Evolutionary conservation across 495 filamentous ascomycete species (phyloP).

Genomic region (Lophium mytilinum): DNA sequence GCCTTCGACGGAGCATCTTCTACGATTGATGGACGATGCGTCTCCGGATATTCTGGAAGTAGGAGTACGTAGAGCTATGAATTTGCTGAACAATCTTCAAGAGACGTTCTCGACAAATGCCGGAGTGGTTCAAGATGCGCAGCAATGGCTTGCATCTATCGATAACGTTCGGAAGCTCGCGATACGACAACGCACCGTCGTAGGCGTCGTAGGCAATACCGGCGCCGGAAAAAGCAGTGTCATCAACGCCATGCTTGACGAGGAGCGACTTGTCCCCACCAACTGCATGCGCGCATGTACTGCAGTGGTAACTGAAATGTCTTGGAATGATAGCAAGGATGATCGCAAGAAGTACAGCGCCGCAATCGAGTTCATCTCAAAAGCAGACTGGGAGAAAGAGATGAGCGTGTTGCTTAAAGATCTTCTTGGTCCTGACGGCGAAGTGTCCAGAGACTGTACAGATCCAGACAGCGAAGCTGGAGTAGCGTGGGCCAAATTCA

Average conservation of each 20-base stretch:
- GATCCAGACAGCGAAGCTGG: conserved; percentile 46
- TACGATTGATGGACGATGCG: conserved; percentile 26
- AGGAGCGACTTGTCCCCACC: conserved; percentile 43
- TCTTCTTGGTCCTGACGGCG: conserved; percentile 40
- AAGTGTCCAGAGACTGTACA: conserved; percentile 38
- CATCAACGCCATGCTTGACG: conserved; percentile 32
- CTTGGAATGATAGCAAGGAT: conserved; percentile 48
- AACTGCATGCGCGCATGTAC: conserved; percentile 60
- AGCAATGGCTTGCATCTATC: conserved; percentile 40
- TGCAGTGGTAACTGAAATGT: conserved; percentile 57
- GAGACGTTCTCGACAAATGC: conserved; percentile 14
- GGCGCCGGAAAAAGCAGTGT: conserved; percentile 30
- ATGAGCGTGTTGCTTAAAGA: conserved; percentile 45
- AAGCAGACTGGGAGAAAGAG: conserved; percentile 51
- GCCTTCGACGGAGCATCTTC: conserved; percentile 26
- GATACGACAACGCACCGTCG: conserved; percentile 20
- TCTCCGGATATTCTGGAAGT: conserved; percentile 35
- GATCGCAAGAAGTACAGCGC: conserved; percentile 45
- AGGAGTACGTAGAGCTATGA: conserved; percentile 33
- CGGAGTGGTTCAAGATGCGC: conserved; percentile 23
- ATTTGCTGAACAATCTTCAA: conserved; percentile 32
- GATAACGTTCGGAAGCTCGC: conserved; percentile 35
- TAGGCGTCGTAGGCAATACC: conserved; percentile 32
- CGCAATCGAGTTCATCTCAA: conserved; percentile 55
- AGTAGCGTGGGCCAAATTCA: conserved; percentile 57